Base-by-base conservation (phyloP, 768 basidiomycete species). In the Leccinum barrowsii region DNA sequence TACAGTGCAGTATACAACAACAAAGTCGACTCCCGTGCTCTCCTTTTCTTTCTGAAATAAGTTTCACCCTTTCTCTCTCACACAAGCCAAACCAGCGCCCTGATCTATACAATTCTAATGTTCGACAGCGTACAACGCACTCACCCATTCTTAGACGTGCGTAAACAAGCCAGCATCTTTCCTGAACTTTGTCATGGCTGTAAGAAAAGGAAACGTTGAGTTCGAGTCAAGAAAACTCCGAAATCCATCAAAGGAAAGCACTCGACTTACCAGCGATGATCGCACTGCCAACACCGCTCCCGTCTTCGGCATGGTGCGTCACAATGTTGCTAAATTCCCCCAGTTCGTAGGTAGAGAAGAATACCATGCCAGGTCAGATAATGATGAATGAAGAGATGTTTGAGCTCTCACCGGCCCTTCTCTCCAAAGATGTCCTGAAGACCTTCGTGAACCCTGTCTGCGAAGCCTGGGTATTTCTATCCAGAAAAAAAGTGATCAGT, bases 391-490 rank as follows among this genome's bases (percentile, higher is more conserved):
- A 44, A 12, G 46, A 44, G n/a, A 47, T 8, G 19, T 47, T 2
- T 11, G 26, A 37, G 26, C 47, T 78, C 89, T 65, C 63, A 91
- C 90, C 85, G 83, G 69, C 94, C 97, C 78, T 92, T 93, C 63
- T 97, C 94, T 12, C 97, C 97, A 69, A 98, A 97, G 60, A 99
- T 87, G 69, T 98, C 97, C 44, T 88, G 81, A 58, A 99, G 75
- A 13, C 94, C 97, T 70, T 95, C 87, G 65, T 97, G 93, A 57
- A 98, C 86, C 58, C 94, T 81, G 63, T 98, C 92, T 37, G 94
- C 84, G 70, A 98, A 99, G 40, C 89, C 85, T 32, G 97, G 97
- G 75, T 98, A 98, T 92, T 98, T 97, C 94, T 98, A 58, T 19
- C 6, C n/a, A 54, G 13, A 34, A 4, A 1, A 1, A 32, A 34